These are phyloP conservation scores for Aureobasidium zeae DNA, from an alignment of 2,329 filamentous ascomycete genomes.

Conservation along the genomic window DNA sequence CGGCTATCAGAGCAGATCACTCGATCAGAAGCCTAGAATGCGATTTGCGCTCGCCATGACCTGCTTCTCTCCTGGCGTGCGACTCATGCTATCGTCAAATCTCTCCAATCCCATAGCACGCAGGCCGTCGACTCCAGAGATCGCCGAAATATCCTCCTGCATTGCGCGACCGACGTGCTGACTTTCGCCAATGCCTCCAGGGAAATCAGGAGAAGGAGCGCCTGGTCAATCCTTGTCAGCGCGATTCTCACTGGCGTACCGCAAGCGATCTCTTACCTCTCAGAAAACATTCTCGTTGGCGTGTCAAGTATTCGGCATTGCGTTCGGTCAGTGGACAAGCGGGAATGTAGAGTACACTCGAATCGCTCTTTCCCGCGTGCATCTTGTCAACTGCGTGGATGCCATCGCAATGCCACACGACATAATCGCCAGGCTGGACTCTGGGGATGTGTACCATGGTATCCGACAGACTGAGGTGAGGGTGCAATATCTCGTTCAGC, in stretches of 20 bases:
- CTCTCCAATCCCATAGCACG: conserved; percentile 15
- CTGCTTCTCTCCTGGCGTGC: conserved; percentile 13
- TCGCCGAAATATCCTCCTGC: conserved; percentile 26
- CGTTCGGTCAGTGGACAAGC: conserved; percentile 65
- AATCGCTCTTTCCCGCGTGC: conserved; percentile 43
- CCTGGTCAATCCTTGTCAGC: conserved; percentile 15
- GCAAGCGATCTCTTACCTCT: conserved; percentile 34
- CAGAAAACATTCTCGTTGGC: conserved; percentile 58
- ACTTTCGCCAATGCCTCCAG: conserved; percentile 51
- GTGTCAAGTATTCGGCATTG: conserved; percentile 59
- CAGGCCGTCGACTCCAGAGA: conserved; percentile 29
- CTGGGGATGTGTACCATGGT: conserved; percentile 64
- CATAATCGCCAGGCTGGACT: conserved; percentile 63
- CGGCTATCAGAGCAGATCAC: no score
- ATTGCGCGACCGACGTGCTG: conserved; percentile 31
- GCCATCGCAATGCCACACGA: conserved; percentile 60
- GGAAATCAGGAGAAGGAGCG: conserved; percentile 36
- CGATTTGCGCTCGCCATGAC: conserved; percentile 12
- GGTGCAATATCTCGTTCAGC: conserved; percentile 54
- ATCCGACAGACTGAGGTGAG: conserved; percentile 55
- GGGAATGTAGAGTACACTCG: conserved; percentile 55
- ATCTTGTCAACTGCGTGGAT: conserved; percentile 73
- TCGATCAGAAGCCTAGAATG: conserved; percentile 13
- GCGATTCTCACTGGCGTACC: neutral
- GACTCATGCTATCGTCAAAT: neutral